Evolutionary conservation across 345 rosid species (phyloP).

Genomic region (Bruguiera gymnorhiza): DNA sequence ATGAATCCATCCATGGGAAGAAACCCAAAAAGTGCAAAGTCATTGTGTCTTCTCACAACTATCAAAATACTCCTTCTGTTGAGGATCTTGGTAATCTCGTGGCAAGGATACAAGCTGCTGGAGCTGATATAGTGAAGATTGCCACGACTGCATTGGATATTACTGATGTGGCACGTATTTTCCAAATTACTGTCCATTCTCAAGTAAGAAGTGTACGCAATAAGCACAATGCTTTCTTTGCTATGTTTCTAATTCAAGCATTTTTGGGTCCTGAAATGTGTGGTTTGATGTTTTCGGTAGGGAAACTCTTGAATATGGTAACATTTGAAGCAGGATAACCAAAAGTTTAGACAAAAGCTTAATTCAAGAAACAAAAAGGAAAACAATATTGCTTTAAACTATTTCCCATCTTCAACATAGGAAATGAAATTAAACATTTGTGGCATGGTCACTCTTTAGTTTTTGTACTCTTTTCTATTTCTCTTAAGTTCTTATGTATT

Average conservation of each 20-base stretch:
- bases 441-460: neutral
- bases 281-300: neutral
- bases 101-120: slow-evolving; percentile 62
- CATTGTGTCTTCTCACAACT: slow-evolving; percentile 88
- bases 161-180: slow-evolving; percentile 80
- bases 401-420: neutral
- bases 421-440: neutral
- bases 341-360: neutral
- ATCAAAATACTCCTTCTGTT: slow-evolving; percentile 71
- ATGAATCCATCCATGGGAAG: slow-evolving; percentile 49
- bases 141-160: slow-evolving; percentile 86
- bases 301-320: neutral
- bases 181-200: slow-evolving; percentile 76
- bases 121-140: slow-evolving; percentile 92
- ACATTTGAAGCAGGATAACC: neutral
- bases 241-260: neutral
- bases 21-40: slow-evolving; percentile 68
- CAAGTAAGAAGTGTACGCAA: slow-evolving; percentile 58
- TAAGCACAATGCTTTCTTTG: neutral
- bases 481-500: neutral
- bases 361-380: neutral
- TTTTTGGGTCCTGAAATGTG: neutral
- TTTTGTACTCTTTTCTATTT: neutral
- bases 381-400: no score
- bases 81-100: slow-evolving; percentile 83